Conservation (phyloP, 371 early-diverging fungal genomes). For the Batkoa obscura region DNA sequence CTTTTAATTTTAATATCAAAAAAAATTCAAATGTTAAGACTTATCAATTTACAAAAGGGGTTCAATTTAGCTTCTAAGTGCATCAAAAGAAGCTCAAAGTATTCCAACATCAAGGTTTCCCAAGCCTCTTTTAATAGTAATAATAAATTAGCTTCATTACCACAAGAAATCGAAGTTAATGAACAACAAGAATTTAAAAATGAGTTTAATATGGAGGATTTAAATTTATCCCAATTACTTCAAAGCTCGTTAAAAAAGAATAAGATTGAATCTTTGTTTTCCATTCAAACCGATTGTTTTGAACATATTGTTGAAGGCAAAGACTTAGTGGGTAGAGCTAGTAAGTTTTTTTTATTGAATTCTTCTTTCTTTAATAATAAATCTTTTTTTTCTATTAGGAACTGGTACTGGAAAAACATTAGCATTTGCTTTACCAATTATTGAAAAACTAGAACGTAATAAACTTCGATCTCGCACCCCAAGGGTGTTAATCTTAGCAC, state of each 20-base stretch:
- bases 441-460: constrained; percentile 29
- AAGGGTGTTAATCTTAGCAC: constrained; percentile 67
- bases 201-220: neutral
- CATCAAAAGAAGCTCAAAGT: too few relatives aligned
- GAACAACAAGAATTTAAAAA: too few relatives aligned
- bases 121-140: too few relatives aligned
- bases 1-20: too few relatives aligned
- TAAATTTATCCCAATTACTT: neutral
- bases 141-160: too few relatives aligned
- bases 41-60: too few relatives aligned
- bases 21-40: too few relatives aligned
- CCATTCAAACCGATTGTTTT: constrained; percentile 81
- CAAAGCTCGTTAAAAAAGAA: neutral
- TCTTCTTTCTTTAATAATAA: neutral
- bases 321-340: constrained; percentile 85
- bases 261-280: constrained; percentile 51
- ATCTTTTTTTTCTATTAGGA: neutral
- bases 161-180: too few relatives aligned
- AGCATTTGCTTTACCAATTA: constrained; percentile 76
- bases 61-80: too few relatives aligned
- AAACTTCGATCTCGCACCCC: constrained; percentile 51
- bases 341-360: constrained; percentile 11
- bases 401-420: constrained; percentile 94
- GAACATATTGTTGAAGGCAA: constrained; percentile 64
- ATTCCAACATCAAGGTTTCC: too few relatives aligned